Base-by-base conservation (phyloP, 495 filamentous ascomycete species). In the Tuber microsphaerosporum region DNA sequence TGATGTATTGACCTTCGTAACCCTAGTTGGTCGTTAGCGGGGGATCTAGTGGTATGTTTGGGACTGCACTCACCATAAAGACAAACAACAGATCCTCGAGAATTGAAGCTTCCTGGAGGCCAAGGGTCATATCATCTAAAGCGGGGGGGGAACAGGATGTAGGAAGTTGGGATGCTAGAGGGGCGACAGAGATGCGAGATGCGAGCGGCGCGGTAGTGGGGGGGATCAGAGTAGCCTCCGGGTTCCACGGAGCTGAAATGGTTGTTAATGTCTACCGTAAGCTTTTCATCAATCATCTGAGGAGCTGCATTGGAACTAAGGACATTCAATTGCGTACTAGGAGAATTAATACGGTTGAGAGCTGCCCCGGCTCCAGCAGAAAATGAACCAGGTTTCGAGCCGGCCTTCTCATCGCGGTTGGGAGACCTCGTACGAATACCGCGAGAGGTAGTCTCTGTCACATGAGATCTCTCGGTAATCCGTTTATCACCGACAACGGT, bases 1-100 rank as follows among this genome's bases (percentile, higher is more conserved):
- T 93, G 78, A 98, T 92, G 83, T 97, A 97, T 83, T 97, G 93
- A 42, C 95, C 95, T 84, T 99, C 95, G 76, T 93, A 96, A n/a
- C 95, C 95, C 81, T 83, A 19, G 34, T 42, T 26, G 70, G 45
- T 5, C 43, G 70, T 76, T 26, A 76, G 61, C 26, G 10, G n/a
- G 42, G 17, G 43, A 12, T 37, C 26, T 17, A 26, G 73, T 16
- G 45, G 19, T 39, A 31, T 22, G 31, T 31, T 22, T 8, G 17
- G 56, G 70, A 20, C 17, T 39, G 17, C 16, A 41, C 74, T 16
- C 70, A 75, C 81, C 94, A 98, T 97, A 78, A 97, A 94, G 5
- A 96, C 93, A 83, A 93, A 97, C 46, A 97, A 83, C 34, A 99
- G 84, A 80, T 99, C 95, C 78, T 97, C 94, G 71, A 98, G 85